phyloP scores from a whole-genome alignment of 495 filamentous ascomycete genomes.

The Polyplosphaeria fusca region DNA sequence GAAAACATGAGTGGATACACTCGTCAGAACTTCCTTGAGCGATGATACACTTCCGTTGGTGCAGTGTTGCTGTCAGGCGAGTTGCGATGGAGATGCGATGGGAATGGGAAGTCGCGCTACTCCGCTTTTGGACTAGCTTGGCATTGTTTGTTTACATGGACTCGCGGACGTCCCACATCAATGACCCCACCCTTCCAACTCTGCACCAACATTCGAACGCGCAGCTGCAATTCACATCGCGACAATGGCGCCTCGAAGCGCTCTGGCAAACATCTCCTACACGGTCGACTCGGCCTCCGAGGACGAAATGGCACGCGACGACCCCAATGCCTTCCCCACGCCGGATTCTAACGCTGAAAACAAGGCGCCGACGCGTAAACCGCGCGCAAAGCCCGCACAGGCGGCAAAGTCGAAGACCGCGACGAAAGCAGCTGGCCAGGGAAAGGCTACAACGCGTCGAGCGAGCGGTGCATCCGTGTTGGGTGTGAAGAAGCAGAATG shows the following conservation, averaged over 20 bases:
- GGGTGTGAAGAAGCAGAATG: constrained; percentile 26
- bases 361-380: constrained; percentile 29
- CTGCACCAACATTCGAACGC: background rate
- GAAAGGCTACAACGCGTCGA: constrained; percentile 31
- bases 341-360: constrained; percentile 39
- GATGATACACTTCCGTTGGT: too few relatives aligned
- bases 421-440: constrained; percentile 19
- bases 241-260: constrained; percentile 55
- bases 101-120: too few relatives aligned
- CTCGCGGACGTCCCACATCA: background rate
- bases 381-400: constrained; percentile 20
- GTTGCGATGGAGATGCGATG: too few relatives aligned
- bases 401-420: constrained; percentile 23
- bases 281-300: constrained; percentile 68
- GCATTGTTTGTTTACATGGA: constrained; percentile 11
- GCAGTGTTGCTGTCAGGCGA: too few relatives aligned
- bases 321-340: constrained; percentile 40
- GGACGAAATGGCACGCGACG: constrained; percentile 47
- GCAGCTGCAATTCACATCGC: background rate
- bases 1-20: too few relatives aligned
- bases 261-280: constrained; percentile 55
- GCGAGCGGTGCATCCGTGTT: constrained; percentile 27
- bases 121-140: background rate
- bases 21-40: too few relatives aligned
- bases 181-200: background rate